Evolutionary conservation across 75 land plant genomes (phyloP).

Genomic region (Chamaecyparis obtusa): DNA sequence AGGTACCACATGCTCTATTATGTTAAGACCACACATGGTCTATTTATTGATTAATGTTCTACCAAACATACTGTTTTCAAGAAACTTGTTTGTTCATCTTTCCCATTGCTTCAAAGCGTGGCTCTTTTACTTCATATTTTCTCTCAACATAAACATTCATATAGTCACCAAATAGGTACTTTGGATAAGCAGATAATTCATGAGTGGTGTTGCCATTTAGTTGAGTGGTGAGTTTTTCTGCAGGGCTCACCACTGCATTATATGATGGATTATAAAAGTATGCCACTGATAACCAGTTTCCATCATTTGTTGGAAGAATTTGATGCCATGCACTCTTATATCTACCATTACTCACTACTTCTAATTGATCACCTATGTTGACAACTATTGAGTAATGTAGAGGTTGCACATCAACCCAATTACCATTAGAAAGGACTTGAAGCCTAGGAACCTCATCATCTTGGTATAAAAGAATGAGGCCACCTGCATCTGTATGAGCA

Average conservation of each 20-base stretch:
- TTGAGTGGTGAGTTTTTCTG: background rate
- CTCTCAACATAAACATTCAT: no score
- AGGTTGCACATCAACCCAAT: conserved; percentile 72
- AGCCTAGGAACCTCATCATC: conserved; percentile 68
- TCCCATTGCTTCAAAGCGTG: background rate
- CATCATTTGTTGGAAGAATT: conserved; percentile 48
- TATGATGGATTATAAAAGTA: conserved; percentile 69
- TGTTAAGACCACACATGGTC: no score
- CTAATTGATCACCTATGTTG: conserved; percentile 64
- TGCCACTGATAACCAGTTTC: conserved; percentile 55
- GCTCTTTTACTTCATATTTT: no score
- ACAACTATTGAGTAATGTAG: conserved; percentile 67
- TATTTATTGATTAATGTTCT: no score
- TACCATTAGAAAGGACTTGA: conserved; percentile 66
- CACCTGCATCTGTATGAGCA: conserved; percentile 72
- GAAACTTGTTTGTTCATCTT: no score
- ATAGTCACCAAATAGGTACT: background rate
- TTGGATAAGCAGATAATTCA: background rate
- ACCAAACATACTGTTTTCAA: no score
- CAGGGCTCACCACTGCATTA: conserved; percentile 58
- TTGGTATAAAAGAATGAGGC: conserved; percentile 63
- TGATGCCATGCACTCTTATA: conserved; percentile 66
- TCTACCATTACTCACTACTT: conserved; percentile 34
- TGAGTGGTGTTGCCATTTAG: background rate
- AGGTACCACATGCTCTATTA: no score